Base-by-base conservation (phyloP, 2,329 filamentous ascomycete species). In the Penicillium sp. region DNA sequence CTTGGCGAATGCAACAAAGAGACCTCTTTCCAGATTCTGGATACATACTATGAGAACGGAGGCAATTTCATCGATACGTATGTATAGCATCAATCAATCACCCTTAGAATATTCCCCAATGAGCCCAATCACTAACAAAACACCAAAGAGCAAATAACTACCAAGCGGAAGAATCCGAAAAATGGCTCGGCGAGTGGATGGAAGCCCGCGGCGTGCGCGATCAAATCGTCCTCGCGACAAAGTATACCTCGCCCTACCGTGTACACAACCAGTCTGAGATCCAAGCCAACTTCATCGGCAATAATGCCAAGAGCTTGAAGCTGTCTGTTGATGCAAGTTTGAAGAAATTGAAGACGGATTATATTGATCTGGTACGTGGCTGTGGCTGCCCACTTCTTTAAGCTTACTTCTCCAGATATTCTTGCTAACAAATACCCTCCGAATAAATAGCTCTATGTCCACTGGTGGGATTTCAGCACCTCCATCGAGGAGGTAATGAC, bases 401-500 rank as follows among this genome's bases (percentile, higher is more conserved):
- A 1, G 15, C 23, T 21, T 33, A 35, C 19, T 31, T 45, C 6
- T 31, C 12, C 6, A n/a, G n/a, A 6, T 31, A 29, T 47, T 3
- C n/a, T 7, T 12, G n/a, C 27, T 48, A 48, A 48, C 29, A 17
- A 17, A 17, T 17, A 9, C 21, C 19, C 23, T 48, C 12, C 6
- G 19, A 12, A 7, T 17, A 43, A 23, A 39, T 17, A 83, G 79
- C 78, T 86, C 2, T 87, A 85, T 53, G 78, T 86, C 35, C 85
- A 87, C 63, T 86, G 83, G 82, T 89, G 86, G 86, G 87, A 89
- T 70, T 87, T 81, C 66, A 84, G 80, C 35, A 86, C 84, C 31
- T 82, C 81, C 0, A 83, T 89, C 49, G 79, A 83, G 1, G 86
- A 90, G 67, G 60, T 90, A 48, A 90, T 90, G 87, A 85, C 88